Base-by-base conservation (phyloP, 192 early-diverging fungal species). In the Coemansia brasiliensis region DNA sequence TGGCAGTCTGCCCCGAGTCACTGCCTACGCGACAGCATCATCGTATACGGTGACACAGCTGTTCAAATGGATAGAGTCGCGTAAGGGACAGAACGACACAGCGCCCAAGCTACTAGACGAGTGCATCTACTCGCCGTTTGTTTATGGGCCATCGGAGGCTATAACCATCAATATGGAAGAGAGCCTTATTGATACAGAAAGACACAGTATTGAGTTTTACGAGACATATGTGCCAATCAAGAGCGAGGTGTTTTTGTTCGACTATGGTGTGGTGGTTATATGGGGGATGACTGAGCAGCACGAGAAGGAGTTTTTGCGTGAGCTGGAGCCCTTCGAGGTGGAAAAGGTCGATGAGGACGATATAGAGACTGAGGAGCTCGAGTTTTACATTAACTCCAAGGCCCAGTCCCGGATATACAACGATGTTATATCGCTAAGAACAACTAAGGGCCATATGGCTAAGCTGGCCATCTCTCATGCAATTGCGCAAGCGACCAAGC, bases 401-500 rank as follows among this genome's bases (percentile, higher is more conserved):
- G 50, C 79, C n/a, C 78, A 70, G 55, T 76, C 69, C 39, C 86
- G 89, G 40, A 90, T 94, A 41, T 94, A 91, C 75, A 94, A 94
- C 63, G 92, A 94, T 62, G 86, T 94, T 20, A 92, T 94, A 35
- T 90, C 90, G 20, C 70, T 94, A 45, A 86, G 87, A 59, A 86
- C 86, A 57, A 80, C 90, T 15, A 80, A 83, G 24, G 89, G 91
- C 45, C 87, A 90, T 49, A 87, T 96, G 82, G 88, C 92, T 63
- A 98, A 95, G 71, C 80, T 98, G 48, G 91, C 94, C 0, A 96
- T 98, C 62, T 89, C 91, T 2, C 96, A 98, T 76, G 96, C 92
- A 3, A 90, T 98, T 48, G 92, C 96, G 7, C 96, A 98, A 76
- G 88, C 87, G 35, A 93, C 91, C 42, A 98, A 98, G 71, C 91